Evolutionary conservation across 106 monocot genomes (phyloP).

Genomic region (Cymbidium sinense): DNA sequence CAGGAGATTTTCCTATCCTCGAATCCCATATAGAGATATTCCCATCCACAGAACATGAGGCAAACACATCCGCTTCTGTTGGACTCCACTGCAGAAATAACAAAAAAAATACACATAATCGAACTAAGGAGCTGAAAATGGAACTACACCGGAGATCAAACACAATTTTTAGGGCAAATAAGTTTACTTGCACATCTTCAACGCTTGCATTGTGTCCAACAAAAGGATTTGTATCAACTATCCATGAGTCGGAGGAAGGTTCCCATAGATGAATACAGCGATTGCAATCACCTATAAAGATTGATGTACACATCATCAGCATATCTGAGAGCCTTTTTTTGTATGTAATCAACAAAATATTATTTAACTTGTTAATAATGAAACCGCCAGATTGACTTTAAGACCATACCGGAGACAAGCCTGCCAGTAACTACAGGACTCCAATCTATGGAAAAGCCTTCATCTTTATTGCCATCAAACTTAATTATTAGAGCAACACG

Average conservation of each 20-base stretch:
- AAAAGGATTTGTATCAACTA: constrained; percentile 77
- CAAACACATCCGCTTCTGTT: constrained; percentile 92
- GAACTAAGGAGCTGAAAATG: background rate
- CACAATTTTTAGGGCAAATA: background rate
- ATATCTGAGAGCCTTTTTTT: background rate
- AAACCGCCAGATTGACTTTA: background rate
- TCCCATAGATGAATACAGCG: constrained; percentile 84
- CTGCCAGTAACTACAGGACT: constrained; percentile 89
- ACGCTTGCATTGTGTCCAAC: constrained; percentile 82
- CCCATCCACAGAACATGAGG: constrained; percentile 90
- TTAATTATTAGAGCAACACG: constrained; percentile 48
- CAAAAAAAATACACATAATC: background rate
- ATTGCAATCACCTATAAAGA: constrained; percentile 72
- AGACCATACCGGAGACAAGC: constrained; percentile 68
- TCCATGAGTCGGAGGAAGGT: constrained; percentile 77
- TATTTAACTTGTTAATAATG: background rate
- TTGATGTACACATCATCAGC: background rate
- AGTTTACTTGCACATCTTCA: constrained; percentile 78
- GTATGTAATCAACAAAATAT: constrained; percentile 4
- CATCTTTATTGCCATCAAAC: constrained; percentile 72
- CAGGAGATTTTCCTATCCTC: constrained; percentile 69
- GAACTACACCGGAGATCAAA: background rate
- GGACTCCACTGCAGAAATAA: constrained; percentile 74
- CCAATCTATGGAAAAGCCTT: constrained; percentile 97
- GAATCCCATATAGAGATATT: constrained; percentile 86